Base-by-base conservation (phyloP, 345 rosid genomes). In the Nephelium lappaceum region DNA sequence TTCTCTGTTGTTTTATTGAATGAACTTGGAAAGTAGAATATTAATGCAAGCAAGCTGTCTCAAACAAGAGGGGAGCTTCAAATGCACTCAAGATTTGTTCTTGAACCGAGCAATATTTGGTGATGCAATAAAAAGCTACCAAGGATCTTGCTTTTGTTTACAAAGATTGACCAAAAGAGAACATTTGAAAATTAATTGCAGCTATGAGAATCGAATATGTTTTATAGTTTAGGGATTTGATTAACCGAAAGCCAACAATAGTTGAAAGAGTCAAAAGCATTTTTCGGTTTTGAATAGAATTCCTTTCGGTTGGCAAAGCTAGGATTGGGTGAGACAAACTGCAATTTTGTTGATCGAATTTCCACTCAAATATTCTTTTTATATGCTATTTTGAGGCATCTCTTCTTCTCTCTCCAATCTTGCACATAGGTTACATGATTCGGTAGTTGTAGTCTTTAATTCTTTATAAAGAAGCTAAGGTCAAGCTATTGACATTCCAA, bases 251-350 rank as follows among this genome's bases (percentile, higher is more conserved):
- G 78, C 65, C 39, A 8, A n/a, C n/a, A n/a, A 74, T 23, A 2
- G 27, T 24, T 16, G 57, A 61, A 25, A 15, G 21, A 73, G 73
- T 76, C 79, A 76, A 76, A 76, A 55, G 79, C 0, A 31, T 51
- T 11, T 67, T 41, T 38, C 31, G 12, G 66, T 12, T 60, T 19
- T 60, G 27, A 60, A 60, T 60, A 15, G 25, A 76, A 67, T 67
- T 65, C 73, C 73, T 76, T 67, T 76, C 55, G 73, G 79, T 41
- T 8, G 79, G 51, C 31, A 58, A 73, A 73, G 66, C 36, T 10
- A 73, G 19, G 49, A 2, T 38, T 58, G 66, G 69, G 16, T 24
- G 9, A 53, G 64, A 23, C 72, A 53, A 76, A 43, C 41, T 55
- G 51, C 19, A 38, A 8, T 11, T 51, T 53, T 24, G 39, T 67